Base-by-base conservation (phyloP, 2,329 filamentous ascomycete species). In the Fusarium abutilonis region DNA sequence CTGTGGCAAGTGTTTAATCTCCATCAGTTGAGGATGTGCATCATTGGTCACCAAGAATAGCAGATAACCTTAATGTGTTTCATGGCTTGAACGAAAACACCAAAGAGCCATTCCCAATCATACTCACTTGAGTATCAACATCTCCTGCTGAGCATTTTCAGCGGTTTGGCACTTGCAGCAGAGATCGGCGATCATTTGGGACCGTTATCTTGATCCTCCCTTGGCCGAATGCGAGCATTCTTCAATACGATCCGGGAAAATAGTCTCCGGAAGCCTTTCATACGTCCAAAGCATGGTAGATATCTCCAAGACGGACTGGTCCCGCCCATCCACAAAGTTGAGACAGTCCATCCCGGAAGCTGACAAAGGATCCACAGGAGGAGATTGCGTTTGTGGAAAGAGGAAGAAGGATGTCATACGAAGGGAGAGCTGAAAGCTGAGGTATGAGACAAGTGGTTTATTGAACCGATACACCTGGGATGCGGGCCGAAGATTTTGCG, bases 351-450 rank as follows among this genome's bases (percentile, higher is more conserved):
- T 51, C 43, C 38, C 15, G 28, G 5, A 23, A 38, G 21, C 38
- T 49, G 41, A 26, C 6, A 34, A 32, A 21, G 10, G 52, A 9
- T 39, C 52, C 46, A 54, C 40, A 32, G 23, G 43, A 34, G 39
- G 47, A 63, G 21, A 54, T 63, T 59, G 23, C 47, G 21, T n/a
- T 38, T 3, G 42, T 49, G 44, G 41, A 28, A 43, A 32, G 34
- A 46, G 35, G 41, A 54, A 17, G 28, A 47, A 38, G 15, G 29
- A 40, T 34, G 58, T 63, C 42, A 32, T 43, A 63, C 36, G 21
- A 63, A 63, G 53, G 58, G 60, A 59, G 58, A 59, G 58, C 47
- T 63, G 58, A 63, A 41, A 49, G 52, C 35, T 52, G 46, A 48
- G 44, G 39, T 48, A 62, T 62, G 59, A 62, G 58, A 62, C 35